A percentile compares a stretch with the other conserved stretches of the same genome.
Evolutionary conservation across 441 rosid species (phyloP).

Genomic region (Euphorbia corollata): DNA sequence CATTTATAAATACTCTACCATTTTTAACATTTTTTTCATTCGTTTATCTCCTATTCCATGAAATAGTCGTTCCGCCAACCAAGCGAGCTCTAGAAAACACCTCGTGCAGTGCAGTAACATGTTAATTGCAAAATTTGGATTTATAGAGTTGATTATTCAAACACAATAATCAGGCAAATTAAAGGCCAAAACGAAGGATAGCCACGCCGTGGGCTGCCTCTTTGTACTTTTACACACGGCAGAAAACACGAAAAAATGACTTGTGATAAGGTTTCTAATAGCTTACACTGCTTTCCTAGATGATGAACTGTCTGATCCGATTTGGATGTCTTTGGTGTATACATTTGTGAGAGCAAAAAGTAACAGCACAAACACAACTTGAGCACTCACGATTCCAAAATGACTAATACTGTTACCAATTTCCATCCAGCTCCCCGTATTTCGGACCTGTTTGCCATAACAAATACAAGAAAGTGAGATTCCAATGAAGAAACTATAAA

Average conservation of each 20-base stretch:
- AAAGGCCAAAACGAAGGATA: not conserved
- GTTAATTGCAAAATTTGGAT: constrained; percentile 1
- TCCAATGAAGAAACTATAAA: not conserved
- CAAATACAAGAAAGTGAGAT: constrained; percentile 1
- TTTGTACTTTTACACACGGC: not conserved
- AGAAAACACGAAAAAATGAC: not conserved
- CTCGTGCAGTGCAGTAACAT: not conserved
- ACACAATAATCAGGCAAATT: not conserved
- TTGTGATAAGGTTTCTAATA: not conserved
- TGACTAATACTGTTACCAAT: constrained; percentile 95
- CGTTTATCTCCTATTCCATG: too few species aligned
- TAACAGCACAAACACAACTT: constrained; percentile 82
- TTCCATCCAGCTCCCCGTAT: constrained; percentile 99
- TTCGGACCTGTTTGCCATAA: constrained; percentile 51
- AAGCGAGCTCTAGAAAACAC: too few species aligned
- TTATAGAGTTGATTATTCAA: not conserved
- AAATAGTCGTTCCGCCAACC: too few species aligned
- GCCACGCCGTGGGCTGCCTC: not conserved
- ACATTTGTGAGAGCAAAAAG: constrained; percentile 78
- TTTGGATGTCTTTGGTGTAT: constrained; percentile 66
- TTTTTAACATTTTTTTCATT: too few species aligned
- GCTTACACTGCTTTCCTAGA: constrained; percentile 50
- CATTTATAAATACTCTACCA: too few species aligned
- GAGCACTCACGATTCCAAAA: constrained; percentile 92
- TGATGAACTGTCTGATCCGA: constrained; percentile 31